Conservation (phyloP, 106 monocot species). For the Dactylorhiza incarnata region DNA sequence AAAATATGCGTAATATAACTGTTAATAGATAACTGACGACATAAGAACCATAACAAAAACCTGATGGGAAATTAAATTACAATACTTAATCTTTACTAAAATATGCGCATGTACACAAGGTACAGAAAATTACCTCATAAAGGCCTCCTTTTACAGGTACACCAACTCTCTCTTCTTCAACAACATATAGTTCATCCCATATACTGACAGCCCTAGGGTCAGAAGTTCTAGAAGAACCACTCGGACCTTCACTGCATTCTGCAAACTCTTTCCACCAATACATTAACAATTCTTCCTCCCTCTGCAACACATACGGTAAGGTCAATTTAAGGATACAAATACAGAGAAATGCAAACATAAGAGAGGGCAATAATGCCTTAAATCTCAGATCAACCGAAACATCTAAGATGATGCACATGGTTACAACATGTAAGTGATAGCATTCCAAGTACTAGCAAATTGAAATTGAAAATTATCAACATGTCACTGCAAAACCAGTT, state of each 20-base stretch:
- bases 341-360: background rate
- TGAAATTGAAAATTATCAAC: no score
- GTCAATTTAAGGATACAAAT: background rate
- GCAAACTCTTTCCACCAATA: slow-evolving; percentile 98
- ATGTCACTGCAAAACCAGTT: no score
- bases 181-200: slow-evolving; percentile 29
- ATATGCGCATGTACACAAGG: background rate
- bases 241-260: slow-evolving; percentile 91
- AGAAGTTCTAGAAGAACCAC: slow-evolving; percentile 15
- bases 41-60: background rate
- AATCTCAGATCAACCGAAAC: background rate
- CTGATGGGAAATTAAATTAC: background rate
- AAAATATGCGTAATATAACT: no score
- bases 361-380: background rate
- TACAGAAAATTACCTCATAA: slow-evolving; percentile 65
- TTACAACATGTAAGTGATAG: background rate
- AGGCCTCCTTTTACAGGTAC: slow-evolving; percentile 98
- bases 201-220: slow-evolving; percentile 12
- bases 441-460: background rate
- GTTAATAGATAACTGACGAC: background rate
- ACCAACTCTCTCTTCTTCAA: slow-evolving; percentile 95
- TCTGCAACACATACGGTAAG: slow-evolving; percentile 23
- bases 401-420: background rate
- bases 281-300: slow-evolving; percentile 81
- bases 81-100: background rate